Conservation (phyloP, 495 filamentous ascomycete genomes). For the Daldinia concentrica region DNA sequence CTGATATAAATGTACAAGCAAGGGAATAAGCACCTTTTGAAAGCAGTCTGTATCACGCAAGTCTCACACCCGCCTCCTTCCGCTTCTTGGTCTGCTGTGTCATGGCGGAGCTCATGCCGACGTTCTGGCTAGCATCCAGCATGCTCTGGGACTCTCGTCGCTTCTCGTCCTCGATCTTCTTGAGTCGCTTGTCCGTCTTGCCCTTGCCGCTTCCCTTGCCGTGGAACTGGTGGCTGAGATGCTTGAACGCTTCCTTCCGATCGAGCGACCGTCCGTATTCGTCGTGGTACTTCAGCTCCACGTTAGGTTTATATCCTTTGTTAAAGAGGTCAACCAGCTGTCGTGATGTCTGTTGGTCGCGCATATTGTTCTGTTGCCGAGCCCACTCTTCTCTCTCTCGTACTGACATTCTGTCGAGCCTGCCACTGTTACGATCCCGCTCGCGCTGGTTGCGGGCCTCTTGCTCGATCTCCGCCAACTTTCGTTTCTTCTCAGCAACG, state of each 20-base stretch:
- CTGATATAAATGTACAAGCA: constrained; percentile 38
- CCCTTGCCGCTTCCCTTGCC: constrained; percentile 96
- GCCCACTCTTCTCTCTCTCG: constrained; percentile 92
- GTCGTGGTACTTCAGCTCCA: constrained; percentile 90
- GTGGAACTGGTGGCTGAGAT: constrained; percentile 96
- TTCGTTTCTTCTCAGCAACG: constrained; percentile 76
- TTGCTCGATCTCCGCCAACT: constrained; percentile 78
- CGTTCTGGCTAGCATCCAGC: constrained; percentile 81
- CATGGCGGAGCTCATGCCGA: constrained; percentile 82
- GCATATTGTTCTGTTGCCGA: constrained; percentile 82
- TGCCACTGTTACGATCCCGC: constrained; percentile 81
- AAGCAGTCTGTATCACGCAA: constrained; percentile 63
- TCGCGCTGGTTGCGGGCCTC: constrained; percentile 85
- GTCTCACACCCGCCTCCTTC: constrained; percentile 85
- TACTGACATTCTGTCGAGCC: constrained; percentile 84
- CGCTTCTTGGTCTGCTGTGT: constrained; percentile 82
- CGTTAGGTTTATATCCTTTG: constrained; percentile 85
- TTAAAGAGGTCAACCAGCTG: constrained; percentile 85
- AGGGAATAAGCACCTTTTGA: constrained; percentile 48
- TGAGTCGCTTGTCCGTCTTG: constrained; percentile 96
- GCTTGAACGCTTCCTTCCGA: constrained; percentile 92
- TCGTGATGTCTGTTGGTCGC: constrained; percentile 82
- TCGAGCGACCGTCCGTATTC: constrained; percentile 84
- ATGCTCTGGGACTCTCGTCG: constrained; percentile 81
- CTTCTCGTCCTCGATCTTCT: constrained; percentile 98